These are phyloP conservation scores for Cercospora canescens DNA, from an alignment of 2,329 filamentous ascomycete species.

Conservation along the genomic window DNA sequence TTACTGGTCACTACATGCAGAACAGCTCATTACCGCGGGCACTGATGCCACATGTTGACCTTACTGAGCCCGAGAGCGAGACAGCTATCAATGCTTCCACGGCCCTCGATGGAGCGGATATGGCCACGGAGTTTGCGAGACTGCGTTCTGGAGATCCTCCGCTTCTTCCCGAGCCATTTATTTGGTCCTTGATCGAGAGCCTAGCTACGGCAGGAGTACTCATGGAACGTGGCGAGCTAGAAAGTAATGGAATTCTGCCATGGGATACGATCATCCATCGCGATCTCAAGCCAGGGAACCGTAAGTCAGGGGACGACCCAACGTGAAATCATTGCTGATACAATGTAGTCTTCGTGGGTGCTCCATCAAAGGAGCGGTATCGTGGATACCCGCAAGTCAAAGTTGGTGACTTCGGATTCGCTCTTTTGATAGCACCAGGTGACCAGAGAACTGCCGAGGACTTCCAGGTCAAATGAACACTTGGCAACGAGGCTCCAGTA, in stretches of 20 bases:
- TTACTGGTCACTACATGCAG: not conserved
- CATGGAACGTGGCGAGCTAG: slow-evolving; percentile 10
- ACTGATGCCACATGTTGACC: not conserved
- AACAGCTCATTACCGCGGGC: not conserved
- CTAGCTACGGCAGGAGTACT: slow-evolving; percentile 10
- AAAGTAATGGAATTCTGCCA: not conserved
- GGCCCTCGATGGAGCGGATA: not conserved
- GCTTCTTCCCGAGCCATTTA: slow-evolving; percentile 5
- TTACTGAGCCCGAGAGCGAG: not conserved
- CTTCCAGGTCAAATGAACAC: not conserved
- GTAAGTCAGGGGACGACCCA: not conserved
- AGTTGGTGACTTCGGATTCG: slow-evolving; percentile 9
- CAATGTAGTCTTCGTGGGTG: not conserved
- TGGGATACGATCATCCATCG: slow-evolving; percentile 10
- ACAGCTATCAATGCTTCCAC: not conserved
- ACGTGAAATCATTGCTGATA: not conserved
- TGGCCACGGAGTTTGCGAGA: not conserved
- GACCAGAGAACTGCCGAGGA: not conserved
- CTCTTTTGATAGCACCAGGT: not conserved
- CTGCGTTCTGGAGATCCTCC: not conserved
- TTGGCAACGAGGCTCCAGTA: slow-evolving; percentile 1
- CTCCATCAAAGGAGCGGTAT: not conserved
- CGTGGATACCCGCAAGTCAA: slow-evolving; percentile 8
- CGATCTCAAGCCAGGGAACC: slow-evolving; percentile 7
- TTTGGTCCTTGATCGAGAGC: slow-evolving; percentile 8